Conservation (phyloP, 2,329 filamentous ascomycete species). For the Arthrobotrys entomopaga region DNA sequence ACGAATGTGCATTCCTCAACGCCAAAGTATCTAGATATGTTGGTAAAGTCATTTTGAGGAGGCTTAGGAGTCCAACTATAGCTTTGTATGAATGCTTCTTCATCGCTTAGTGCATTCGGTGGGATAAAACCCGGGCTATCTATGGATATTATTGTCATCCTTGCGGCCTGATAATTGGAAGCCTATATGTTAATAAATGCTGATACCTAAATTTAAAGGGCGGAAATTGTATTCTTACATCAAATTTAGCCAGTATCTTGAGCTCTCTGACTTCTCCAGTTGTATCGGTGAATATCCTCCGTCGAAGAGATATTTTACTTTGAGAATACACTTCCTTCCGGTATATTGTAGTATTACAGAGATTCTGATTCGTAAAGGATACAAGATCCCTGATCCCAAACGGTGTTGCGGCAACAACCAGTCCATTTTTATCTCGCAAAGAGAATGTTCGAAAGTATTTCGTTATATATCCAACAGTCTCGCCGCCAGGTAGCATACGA, state of each 20-base stretch:
- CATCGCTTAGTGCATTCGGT: not conserved
- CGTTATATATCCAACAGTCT: constrained; percentile 1
- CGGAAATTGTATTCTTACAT: not conserved
- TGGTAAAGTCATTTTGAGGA: not conserved
- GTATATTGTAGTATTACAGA: not conserved
- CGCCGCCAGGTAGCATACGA: not conserved
- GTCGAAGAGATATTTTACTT: not conserved
- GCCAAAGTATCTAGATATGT: not conserved
- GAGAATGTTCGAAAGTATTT: not conserved
- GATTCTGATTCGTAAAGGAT: not conserved
- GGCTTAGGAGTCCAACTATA: constrained; percentile 2
- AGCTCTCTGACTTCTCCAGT: not conserved
- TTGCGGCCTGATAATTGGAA: not conserved
- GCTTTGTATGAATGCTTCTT: constrained; percentile 6
- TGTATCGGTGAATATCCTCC: not conserved
- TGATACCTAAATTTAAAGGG: not conserved
- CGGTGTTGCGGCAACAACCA: not conserved
- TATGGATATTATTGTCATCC: constrained; percentile 2
- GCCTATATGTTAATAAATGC: not conserved
- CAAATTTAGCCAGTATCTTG: constrained; percentile 6
- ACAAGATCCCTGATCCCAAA: constrained; percentile 8
- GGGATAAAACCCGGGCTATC: not conserved
- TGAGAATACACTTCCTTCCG: not conserved
- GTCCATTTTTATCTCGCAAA: not conserved
- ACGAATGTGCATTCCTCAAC: not conserved